Evolutionary conservation across 495 filamentous ascomycete genomes (phyloP), one percentile per base, ranked within the genome.

Genomic region (Filosporella fistucella): DNA sequence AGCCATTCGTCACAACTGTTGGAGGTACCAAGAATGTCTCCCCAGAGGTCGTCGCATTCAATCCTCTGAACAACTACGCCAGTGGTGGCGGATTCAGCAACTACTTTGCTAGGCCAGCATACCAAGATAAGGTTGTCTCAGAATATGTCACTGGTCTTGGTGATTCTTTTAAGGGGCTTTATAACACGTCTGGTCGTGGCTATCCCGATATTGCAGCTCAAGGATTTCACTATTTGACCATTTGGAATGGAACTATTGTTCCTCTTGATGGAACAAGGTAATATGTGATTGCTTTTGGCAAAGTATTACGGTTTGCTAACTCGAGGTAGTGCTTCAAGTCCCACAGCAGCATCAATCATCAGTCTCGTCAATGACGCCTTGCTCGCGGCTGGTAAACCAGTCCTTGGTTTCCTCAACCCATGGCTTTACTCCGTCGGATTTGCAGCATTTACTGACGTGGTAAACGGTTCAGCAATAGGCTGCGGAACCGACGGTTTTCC

Each of bases 131-230:
- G 0, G 80, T 70, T 0, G 76, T 91, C 0, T 46, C 58, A 8
- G 52, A 56, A 0, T 91, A 84, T 51, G 62, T 90, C 5, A 45
- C 43, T 28, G 59, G 59, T 44, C 42, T 52, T 4, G 24, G 29
- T 10, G 36, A 23, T 2, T 13, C 46, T 14, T 47, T 25, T 23
- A 22, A 35, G 1, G 43, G 43, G 2, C 22, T 46, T 4, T 52
- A 29, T 23, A 65, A 86, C 57, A 58, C 63, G 1, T 54, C 65
- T 4, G 88, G 88, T 0, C 75, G 86, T 39, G 88, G 75, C 1
- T 76, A 85, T 40, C 88, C 88, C 0, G 88, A 91, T 56, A 77
- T 91, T 16, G 67, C 83, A 4, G 76, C 81, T 10, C 81, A 85
- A 56, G 68, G 68, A 24, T 52, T 72, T 16, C 72, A 76, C 45